Base-by-base conservation (phyloP, 2,329 filamentous ascomycete genomes). In the Ascosphaera pollenicola region DNA sequence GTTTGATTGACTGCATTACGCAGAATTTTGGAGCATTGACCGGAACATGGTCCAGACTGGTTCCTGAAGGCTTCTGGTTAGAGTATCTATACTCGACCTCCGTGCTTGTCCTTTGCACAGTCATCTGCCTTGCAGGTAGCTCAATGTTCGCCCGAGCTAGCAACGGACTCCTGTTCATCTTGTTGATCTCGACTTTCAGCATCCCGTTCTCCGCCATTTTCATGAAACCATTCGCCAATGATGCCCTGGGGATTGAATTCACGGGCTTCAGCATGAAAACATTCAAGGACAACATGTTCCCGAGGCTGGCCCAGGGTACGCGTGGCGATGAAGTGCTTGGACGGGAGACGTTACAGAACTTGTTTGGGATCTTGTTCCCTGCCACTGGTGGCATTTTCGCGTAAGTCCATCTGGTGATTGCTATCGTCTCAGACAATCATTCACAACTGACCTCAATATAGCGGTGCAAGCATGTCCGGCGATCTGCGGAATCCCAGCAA, bases 361-460 rank as follows among this genome's bases (percentile, higher is more conserved):
- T 91, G 7, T 92, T 92, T 58, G 84, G 82, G 2, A 83, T 92
- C 44, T 60, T 92, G 1, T 92, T 89, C 48, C 81, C 82, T 28
- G 72, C 73, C 2, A 76, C 72, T 2, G 70, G 70, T 3, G 64
- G 61, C 3, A 72, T 70, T 18, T 69, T 72, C 48, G 67, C 68
- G 61, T 66, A 53, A 47, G 60, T 59, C 7, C 30, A 36, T 15
- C 17, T 11, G n/a, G 17, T 17, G 3, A 15, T 19, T 38, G 8
- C 21, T n/a, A 31, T 19, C 8, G 2, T 31, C 4, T 28, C 40
- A 36, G 17, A 65, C 66, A 17, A 70, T 66, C 68, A 61, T 2
- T 66, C 68, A 17, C 73, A 70, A 44, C 69, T 71, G 53, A 67
- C 73, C 42, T n/a, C 52, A 43, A 37, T 38, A 17, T 37, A 68